These are phyloP conservation scores for Ophiocordyceps camponoti-leonardi DNA, from an alignment of 2,329 filamentous ascomycete genomes.

Conservation along the genomic window DNA sequence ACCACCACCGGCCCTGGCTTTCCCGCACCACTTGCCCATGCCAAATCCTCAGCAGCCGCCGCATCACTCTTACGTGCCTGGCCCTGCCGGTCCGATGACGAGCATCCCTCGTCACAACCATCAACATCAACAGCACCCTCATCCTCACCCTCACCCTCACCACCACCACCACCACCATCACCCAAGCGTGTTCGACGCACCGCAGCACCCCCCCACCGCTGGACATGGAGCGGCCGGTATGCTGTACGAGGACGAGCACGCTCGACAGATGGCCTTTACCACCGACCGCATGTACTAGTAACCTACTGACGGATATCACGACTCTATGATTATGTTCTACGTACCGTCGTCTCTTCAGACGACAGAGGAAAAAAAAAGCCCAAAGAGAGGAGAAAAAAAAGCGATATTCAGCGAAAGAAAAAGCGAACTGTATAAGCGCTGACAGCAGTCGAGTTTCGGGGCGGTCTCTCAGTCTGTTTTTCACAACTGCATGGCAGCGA, in stretches of 20 bases:
- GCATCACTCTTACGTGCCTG: conserved; percentile 4
- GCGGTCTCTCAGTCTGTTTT: no score
- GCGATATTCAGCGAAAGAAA: not conserved
- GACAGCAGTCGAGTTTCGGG: no score
- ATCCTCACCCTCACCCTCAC: no score
- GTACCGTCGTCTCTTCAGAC: not conserved
- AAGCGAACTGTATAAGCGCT: not conserved
- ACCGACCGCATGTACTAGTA: conserved; percentile 26
- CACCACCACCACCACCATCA: conserved; percentile 11
- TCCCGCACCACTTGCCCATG: conserved; percentile 10
- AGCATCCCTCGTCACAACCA: conserved; percentile 8
- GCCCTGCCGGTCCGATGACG: conserved; percentile 9
- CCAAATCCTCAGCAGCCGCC: conserved; percentile 8
- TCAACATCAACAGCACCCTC: no score
- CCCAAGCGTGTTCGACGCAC: conserved; percentile 30
- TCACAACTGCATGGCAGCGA: no score
- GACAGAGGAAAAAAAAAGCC: not conserved
- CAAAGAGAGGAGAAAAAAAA: not conserved
- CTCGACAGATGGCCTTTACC: conserved; percentile 21
- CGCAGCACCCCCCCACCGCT: conserved; percentile 13
- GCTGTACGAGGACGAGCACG: conserved; percentile 27
- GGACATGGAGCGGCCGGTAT: conserved; percentile 11
- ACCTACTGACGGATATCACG: not conserved
- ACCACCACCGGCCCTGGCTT: not conserved
- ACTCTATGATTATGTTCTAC: not conserved